Evolutionary conservation across 2,329 filamentous ascomycete genomes (phyloP).

Genomic region (Metarhizium rileyi): DNA sequence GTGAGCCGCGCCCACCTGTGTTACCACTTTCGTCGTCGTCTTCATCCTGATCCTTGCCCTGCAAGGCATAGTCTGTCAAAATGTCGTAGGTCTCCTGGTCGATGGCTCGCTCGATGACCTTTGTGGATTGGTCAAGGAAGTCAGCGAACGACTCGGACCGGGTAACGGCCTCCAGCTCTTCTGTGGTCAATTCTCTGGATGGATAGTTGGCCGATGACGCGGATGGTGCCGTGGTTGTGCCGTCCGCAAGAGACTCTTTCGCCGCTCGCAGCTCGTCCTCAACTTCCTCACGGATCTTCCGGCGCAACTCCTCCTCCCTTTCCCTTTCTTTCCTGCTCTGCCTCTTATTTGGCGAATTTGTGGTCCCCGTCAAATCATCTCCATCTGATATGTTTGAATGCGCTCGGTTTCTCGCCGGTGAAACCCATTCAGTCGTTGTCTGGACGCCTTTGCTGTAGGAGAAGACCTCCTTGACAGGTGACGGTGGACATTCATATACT

Average conservation of each 20-base stretch:
- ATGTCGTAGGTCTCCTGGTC: conserved; percentile 91
- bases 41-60: conserved; percentile 65
- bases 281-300: conserved; percentile 77
- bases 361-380: conserved; percentile 45
- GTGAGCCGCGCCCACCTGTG: conserved; percentile 58
- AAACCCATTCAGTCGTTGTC: conserved; percentile 67
- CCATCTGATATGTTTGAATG: conserved; percentile 43
- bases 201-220: conserved; percentile 52
- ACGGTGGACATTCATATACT: conserved; percentile 71
- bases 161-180: conserved; percentile 84
- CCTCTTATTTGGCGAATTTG: conserved; percentile 58
- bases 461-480: conserved; percentile 71
- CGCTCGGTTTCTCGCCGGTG: conserved; percentile 37
- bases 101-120: conserved; percentile 90
- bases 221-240: conserved; percentile 15
- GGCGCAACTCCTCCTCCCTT: conserved; percentile 79
- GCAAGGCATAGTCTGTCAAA: conserved; percentile 83
- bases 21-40: conserved; percentile 72
- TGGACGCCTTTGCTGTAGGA: conserved; percentile 98
- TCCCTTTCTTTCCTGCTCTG: conserved; percentile 71
- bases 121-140: conserved; percentile 91
- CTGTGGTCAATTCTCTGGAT: conserved; percentile 65
- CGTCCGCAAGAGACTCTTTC: conserved; percentile 47
- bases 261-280: conserved; percentile 81
- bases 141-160: conserved; percentile 89